A percentile compares a stretch with the other conserved stretches of the same genome.
Conservation (phyloP, 2,329 filamentous ascomycete species). For the Dactylellina haptotyla region DNA sequence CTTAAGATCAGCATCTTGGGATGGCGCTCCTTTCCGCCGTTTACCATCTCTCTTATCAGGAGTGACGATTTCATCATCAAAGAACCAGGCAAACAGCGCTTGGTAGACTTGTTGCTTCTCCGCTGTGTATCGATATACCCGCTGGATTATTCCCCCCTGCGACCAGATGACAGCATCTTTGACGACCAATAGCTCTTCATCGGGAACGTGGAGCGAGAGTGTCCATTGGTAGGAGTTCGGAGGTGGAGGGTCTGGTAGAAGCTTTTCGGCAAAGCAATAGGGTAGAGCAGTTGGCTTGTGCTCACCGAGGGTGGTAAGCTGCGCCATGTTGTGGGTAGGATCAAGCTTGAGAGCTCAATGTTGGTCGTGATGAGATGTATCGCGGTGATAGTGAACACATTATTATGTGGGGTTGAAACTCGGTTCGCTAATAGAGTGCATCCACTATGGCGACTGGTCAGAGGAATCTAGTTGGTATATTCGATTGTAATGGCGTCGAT, state of each 20-base stretch:
- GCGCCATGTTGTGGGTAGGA: constrained; percentile 73
- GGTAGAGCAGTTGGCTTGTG: constrained; percentile 86
- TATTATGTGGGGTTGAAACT: constrained; percentile 3
- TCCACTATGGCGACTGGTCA: not conserved
- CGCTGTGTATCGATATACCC: constrained; percentile 83
- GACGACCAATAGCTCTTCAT: constrained; percentile 84
- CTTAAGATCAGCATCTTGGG: constrained; percentile 55
- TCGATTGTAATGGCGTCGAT: constrained; percentile 2
- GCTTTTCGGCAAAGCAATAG: constrained; percentile 82
- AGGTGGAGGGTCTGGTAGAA: constrained; percentile 75
- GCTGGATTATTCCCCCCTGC: constrained; percentile 82
- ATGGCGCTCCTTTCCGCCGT: constrained; percentile 55
- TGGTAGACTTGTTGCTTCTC: constrained; percentile 89
- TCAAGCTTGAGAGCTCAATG: constrained; percentile 41
- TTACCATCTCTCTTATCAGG: constrained; percentile 56
- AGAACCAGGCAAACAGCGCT: constrained; percentile 85
- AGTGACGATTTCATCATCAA: constrained; percentile 60
- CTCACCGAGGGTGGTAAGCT: constrained; percentile 87
- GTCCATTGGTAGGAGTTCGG: constrained; percentile 80
- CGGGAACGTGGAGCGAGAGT: constrained; percentile 68
- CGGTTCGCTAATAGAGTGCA: not conserved
- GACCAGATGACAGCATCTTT: constrained; percentile 86
- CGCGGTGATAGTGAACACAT: constrained; percentile 34
- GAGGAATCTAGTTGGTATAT: not conserved
- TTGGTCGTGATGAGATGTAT: constrained; percentile 3